A percentile compares a stretch with the other conserved stretches of the same genome.
Conservation (phyloP, 176 grass and related monocot genomes). For the Typha latifolia region DNA sequence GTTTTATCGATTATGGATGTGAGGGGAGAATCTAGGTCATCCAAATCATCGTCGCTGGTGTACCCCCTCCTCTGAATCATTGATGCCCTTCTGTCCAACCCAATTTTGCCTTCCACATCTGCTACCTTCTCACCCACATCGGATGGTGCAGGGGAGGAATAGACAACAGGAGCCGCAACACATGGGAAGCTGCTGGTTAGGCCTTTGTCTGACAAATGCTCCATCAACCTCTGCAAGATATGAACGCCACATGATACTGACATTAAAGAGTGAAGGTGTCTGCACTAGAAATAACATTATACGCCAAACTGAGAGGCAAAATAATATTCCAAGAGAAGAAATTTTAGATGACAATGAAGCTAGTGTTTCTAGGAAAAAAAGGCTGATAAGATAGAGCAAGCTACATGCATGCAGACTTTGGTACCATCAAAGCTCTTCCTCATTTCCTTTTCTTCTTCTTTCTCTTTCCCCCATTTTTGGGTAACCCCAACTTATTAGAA, state of each 20-base stretch:
- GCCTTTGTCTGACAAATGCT: constrained; percentile 21
- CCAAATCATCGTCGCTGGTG: constrained; percentile 68
- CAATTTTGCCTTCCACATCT: constrained; percentile 9
- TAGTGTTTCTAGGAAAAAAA: too few species aligned
- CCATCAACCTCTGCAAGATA: constrained; percentile 52
- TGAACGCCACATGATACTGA: not conserved
- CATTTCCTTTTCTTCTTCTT: too few species aligned
- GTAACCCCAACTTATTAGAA: too few species aligned
- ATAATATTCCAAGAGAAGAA: too few species aligned
- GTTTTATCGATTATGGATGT: constrained; percentile 41
- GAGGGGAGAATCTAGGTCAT: constrained; percentile 54
- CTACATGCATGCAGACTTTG: too few species aligned
- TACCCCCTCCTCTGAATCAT: constrained; percentile 64
- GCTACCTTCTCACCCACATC: constrained; percentile 50
- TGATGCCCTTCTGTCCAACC: constrained; percentile 53
- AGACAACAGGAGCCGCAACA: constrained; percentile 36
- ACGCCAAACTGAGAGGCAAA: too few species aligned
- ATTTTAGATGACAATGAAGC: too few species aligned
- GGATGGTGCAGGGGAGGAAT: constrained; percentile 22
- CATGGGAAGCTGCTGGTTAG: constrained; percentile 35
- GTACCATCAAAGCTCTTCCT: too few species aligned
- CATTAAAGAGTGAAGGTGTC: not conserved
- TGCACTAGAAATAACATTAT: too few species aligned
- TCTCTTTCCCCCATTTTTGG: too few species aligned
- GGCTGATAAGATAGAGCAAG: too few species aligned